Base-by-base conservation (phyloP, 331 rosid species). In the Quercus lobata region DNA sequence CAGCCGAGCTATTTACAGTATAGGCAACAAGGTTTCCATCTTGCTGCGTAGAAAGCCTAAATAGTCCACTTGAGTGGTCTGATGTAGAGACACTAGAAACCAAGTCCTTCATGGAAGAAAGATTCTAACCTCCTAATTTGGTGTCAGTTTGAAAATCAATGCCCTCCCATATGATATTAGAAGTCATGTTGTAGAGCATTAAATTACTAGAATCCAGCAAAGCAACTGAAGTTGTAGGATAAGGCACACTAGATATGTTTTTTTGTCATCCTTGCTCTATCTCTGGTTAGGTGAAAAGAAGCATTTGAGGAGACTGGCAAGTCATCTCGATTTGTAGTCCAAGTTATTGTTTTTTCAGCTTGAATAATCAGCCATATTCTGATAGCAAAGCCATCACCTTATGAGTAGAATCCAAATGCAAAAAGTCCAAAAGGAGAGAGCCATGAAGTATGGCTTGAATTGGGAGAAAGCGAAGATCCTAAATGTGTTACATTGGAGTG, bases 121-220 rank as follows among this genome's bases (percentile, higher is more conserved):
- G 63, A 57, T 18, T 44, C 12, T 79, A 72, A 41, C 65, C 82
- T 25, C 77, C 65, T n/a, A 79, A 72, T 22, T 71, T 57, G 72
- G 82, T 79, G 77, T 79, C 82, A 25, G 72, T 79, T 9, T 58
- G 76, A 60, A 16, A 25, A 41, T 79, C 35, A 44, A 79, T 60
- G 72, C 77, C 61, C 10, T 79, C 24, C 82, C 77, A 79, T 0
- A 71, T 71, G 29, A 61, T 5, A 25, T 37, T 16, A 6, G 71
- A 57, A 27, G 11, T 1, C 18, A 10, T 17, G 24, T 57, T 46
- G 18, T 71, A 79, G 2, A 58, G 58, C 75, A 57, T 62, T 12
- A 79, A 79, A 49, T 79, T 79, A 5, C 82, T 72, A 25, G 24
- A 60, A 44, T 79, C 77, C 7, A 79, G 82, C 77, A 71, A 7